phyloP scores from a whole-genome alignment of 495 filamentous ascomycete genomes.

The Lasiosphaeris hirsuta region DNA sequence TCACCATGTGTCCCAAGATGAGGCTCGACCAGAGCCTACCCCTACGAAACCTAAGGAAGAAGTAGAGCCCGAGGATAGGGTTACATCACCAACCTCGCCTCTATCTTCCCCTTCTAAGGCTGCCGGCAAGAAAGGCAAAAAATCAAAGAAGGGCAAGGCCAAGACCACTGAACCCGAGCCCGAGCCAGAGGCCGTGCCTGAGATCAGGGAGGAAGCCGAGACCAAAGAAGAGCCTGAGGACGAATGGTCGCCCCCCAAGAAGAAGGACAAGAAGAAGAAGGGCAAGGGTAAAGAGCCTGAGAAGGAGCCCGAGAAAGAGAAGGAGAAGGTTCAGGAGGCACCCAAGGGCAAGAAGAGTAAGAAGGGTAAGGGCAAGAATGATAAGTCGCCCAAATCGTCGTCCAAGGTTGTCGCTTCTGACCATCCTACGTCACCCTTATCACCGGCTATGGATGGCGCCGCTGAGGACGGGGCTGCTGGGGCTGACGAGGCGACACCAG shows the following conservation, averaged over 20 bases:
- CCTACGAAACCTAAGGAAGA: not conserved
- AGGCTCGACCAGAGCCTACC: not conserved
- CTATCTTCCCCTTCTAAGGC: no score
- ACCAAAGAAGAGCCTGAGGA: constrained; percentile 1
- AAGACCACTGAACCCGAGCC: constrained; percentile 5
- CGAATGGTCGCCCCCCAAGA: constrained; percentile 7
- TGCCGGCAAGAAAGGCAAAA: not conserved
- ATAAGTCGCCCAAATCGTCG: constrained; percentile 11
- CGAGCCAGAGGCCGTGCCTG: no score
- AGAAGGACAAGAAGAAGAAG: constrained; percentile 13
- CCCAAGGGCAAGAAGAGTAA: constrained; percentile 26
- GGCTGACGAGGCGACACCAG: constrained; percentile 8
- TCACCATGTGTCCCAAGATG: not conserved
- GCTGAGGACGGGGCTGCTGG: constrained; percentile 15
- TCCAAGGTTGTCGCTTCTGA: constrained; percentile 4
- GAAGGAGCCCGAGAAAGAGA: constrained; percentile 19
- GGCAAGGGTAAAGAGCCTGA: constrained; percentile 14
- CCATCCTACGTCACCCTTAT: constrained; percentile 9
- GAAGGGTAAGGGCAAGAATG: constrained; percentile 24
- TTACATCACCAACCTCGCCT: not conserved
- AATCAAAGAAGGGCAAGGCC: constrained; percentile 16
- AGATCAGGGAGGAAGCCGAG: constrained; percentile 4
- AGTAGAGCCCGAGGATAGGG: not conserved
- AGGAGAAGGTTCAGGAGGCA: constrained; percentile 19
- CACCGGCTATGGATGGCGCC: constrained; percentile 3